Base-by-base conservation (phyloP, 345 rosid species). In the Corchorus olitorius region DNA sequence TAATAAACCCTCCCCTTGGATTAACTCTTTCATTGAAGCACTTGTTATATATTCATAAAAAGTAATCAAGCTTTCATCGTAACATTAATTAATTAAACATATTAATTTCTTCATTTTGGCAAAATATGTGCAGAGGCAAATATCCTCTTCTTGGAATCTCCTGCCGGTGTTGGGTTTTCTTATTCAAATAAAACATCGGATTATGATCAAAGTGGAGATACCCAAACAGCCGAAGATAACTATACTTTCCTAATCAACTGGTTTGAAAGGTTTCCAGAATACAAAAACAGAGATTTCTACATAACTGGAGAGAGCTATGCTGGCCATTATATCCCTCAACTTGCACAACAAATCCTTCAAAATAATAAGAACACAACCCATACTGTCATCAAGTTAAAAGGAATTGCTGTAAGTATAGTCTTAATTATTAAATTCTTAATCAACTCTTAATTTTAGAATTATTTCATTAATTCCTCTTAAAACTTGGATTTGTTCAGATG, bases 281-380 rank as follows among this genome's bases (percentile, higher is more conserved):
- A 84, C 22, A 84, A 83, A 69, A 69, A 54, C 17, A 75, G 87
- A 0, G 87, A 83, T 15, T 76, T 86, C 65, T 83, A 69, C 58
- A 35, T 82, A 19, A 59, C 86, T 6, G 91, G 91, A 9, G 87
- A 88, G 78, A 86, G 86, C 72, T 86, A 86, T 11, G 91, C 89
- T 0, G 89, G 91, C 5, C 91, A 84, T 64, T 88, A 77, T 49
- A 85, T 78, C 3, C 91, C 89, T 59, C 89, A 88, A 70, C 87
- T 88, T 20, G 86, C 89, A 49, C 50, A 17, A 15, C 43, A 20
- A 17, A 66, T 66, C 70, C 70, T 66, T 45, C 53, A 66, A 2
- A 43, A 45, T 33, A 66, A 45, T 11, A n/a, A 66, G 4, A 17
- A 66, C 27, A 41, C 70, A 17, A 39, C 43, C 33, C 33, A n/a